Conservation (phyloP, 1,284 basidiomycete species). For the Boletus holoroseus region DNA sequence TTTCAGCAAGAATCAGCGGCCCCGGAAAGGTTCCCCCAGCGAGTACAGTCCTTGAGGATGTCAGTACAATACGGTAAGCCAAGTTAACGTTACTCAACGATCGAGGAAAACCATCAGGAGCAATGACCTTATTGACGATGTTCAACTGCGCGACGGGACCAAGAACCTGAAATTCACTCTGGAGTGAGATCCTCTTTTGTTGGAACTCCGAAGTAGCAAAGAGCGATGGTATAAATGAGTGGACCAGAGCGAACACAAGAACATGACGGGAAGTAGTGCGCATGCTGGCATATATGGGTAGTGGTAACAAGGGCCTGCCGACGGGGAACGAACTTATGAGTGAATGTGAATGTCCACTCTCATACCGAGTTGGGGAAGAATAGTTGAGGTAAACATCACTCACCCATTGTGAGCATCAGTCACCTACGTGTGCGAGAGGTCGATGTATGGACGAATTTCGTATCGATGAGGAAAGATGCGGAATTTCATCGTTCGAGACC, state of each 20-base stretch:
- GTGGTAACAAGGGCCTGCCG: background rate
- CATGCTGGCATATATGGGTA: conserved; percentile 8
- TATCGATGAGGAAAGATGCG: conserved; percentile 1
- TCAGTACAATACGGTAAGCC: background rate
- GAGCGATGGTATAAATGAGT: background rate
- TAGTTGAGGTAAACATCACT: background rate
- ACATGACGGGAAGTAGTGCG: background rate
- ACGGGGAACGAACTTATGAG: conserved; percentile 3
- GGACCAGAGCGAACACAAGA: background rate
- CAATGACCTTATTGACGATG: conserved; percentile 27
- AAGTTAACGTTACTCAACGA: conserved; percentile 14
- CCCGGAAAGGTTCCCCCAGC: conserved; percentile 32
- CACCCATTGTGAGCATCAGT: background rate
- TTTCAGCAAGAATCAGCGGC: conserved; percentile 31
- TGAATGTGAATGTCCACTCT: background rate
- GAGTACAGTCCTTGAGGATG: conserved; percentile 16
- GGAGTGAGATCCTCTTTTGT: background rate
- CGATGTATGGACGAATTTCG: conserved; percentile 7
- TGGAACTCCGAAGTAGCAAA: background rate
- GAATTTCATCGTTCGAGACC: background rate
- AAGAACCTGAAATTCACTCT: conserved; percentile 10
- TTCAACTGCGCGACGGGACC: conserved; percentile 17
- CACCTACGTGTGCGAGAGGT: conserved; percentile 1
- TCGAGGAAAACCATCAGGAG: conserved; percentile 25
- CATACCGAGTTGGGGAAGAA: background rate